phyloP scores from a whole-genome alignment of 768 basidiomycete genomes.

The Calocera cornea region DNA sequence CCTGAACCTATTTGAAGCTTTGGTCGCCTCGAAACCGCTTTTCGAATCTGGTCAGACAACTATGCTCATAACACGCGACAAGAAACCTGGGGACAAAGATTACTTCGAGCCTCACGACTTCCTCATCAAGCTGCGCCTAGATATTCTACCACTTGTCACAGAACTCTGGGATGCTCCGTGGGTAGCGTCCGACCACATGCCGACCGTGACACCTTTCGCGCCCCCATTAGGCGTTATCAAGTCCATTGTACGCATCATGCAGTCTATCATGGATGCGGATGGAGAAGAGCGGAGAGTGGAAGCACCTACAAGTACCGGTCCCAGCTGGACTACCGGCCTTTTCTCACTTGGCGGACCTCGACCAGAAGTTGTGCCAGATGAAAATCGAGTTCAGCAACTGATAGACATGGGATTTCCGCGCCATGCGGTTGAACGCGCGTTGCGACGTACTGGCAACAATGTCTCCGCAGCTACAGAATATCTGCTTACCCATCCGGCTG shows the following conservation, averaged over 20 bases:
- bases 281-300: conserved; percentile 55
- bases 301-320: conserved; percentile 22
- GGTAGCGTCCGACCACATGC: conserved; percentile 34
- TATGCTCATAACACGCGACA: conserved; percentile 57
- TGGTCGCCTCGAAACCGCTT: conserved; percentile 66
- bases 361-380: conserved; percentile 44
- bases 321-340: neutral
- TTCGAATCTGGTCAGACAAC: conserved; percentile 77
- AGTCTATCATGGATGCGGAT: conserved; percentile 72
- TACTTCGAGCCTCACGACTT: conserved; percentile 82
- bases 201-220: conserved; percentile 16
- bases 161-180: conserved; percentile 73
- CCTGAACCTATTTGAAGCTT: conserved; percentile 56
- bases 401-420: conserved; percentile 96
- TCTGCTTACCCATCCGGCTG: conserved; percentile 68
- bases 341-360: conserved; percentile 5
- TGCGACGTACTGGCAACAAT: conserved; percentile 77
- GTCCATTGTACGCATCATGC: conserved; percentile 58
- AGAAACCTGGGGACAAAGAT: conserved; percentile 58
- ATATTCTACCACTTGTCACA: conserved; percentile 50
- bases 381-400: conserved; percentile 64
- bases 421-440: conserved; percentile 70
- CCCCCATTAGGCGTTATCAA: conserved; percentile 64
- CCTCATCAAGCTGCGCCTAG: conserved; percentile 63
- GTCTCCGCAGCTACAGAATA: conserved; percentile 78